phyloP scores from a whole-genome alignment of 306 rosid species.

The Gleditsia sinensis region DNA sequence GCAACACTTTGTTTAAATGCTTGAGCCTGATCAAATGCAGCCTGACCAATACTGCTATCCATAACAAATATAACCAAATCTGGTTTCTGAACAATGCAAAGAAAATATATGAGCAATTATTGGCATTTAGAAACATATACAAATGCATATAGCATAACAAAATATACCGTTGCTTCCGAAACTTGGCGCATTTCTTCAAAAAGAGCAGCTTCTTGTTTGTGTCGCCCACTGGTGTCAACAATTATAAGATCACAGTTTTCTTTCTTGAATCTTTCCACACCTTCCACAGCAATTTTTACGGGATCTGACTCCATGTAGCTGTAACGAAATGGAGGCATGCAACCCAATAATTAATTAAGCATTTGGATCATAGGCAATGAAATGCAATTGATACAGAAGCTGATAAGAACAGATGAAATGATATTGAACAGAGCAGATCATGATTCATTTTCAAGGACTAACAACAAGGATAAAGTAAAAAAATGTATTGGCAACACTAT shows the following conservation, averaged over 20 bases:
- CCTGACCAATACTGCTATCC: conserved; percentile 94
- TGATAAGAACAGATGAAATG: not conserved
- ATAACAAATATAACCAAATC: conserved; percentile 90
- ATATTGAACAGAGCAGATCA: not conserved
- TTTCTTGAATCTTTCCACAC: conserved; percentile 79
- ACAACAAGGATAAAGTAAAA: not conserved
- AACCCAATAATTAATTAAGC: conserved; percentile 22
- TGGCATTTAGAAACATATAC: not conserved
- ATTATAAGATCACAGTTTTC: conserved; percentile 84
- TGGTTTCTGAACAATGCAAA: conserved; percentile 62
- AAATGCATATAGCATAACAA: conserved; percentile 18
- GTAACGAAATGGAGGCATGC: conserved; percentile 32
- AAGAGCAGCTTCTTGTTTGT: conserved; percentile 87
- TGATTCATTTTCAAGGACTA: not conserved
- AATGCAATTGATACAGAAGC: not conserved
- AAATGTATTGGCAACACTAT: too few relatives aligned
- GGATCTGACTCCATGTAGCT: conserved; percentile 86
- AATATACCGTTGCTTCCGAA: conserved; percentile 84
- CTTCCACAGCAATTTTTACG: conserved; percentile 78
- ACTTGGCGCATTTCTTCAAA: conserved; percentile 96
- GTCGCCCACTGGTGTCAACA: conserved; percentile 91
- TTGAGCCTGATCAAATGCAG: conserved; percentile 88
- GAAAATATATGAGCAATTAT: conserved; percentile 31
- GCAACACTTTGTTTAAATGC: conserved; percentile 82
- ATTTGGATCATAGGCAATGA: conserved; percentile 8